Percentiles rank a stretch among this genome's conserved stretches.
Conservation (phyloP, 768 basidiomycete species). For the Hysterangium stoloniferum region DNA sequence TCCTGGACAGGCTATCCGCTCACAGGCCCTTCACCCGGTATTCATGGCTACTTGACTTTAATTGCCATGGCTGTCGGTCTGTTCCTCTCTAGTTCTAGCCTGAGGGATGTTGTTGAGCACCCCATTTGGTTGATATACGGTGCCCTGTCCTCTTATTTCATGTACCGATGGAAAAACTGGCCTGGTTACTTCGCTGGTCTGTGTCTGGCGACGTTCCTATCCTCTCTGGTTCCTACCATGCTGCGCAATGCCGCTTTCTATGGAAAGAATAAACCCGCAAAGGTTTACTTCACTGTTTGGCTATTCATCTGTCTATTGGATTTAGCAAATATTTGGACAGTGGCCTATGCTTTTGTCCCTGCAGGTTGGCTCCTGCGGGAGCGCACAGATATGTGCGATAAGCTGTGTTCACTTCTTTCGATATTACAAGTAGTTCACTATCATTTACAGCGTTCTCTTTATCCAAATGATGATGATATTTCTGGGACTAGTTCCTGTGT, state of each 20-base stretch:
- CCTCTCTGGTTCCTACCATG: constrained; percentile 52
- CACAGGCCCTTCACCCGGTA: constrained; percentile 63
- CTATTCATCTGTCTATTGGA: constrained; percentile 53
- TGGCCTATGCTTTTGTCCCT: constrained; percentile 87
- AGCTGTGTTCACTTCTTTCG: not conserved
- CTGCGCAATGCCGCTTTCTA: constrained; percentile 39
- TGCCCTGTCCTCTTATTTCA: constrained; percentile 39
- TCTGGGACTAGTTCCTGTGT: constrained; percentile 9
- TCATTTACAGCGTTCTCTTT: constrained; percentile 38
- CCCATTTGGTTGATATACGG: constrained; percentile 52
- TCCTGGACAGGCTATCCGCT: constrained; percentile 84
- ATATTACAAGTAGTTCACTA: not conserved
- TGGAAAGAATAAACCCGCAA: constrained; percentile 28
- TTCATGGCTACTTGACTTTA: constrained; percentile 64
- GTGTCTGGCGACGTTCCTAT: constrained; percentile 45
- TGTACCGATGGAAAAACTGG: constrained; percentile 62
- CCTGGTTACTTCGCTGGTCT: constrained; percentile 62
- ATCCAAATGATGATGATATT: constrained; percentile 46
- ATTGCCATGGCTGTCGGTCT: constrained; percentile 54
- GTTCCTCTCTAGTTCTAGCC: constrained; percentile 25
- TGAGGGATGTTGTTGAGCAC: constrained; percentile 26
- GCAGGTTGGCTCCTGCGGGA: constrained; percentile 70
- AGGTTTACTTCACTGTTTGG: constrained; percentile 50
- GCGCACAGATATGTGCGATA: constrained; percentile 54
- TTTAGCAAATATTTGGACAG: constrained; percentile 71